Percentiles rank a stretch among this genome's conserved stretches.
Conservation (phyloP, 2,329 filamentous ascomycete species). For the Penicillium fuscoglaucum region DNA sequence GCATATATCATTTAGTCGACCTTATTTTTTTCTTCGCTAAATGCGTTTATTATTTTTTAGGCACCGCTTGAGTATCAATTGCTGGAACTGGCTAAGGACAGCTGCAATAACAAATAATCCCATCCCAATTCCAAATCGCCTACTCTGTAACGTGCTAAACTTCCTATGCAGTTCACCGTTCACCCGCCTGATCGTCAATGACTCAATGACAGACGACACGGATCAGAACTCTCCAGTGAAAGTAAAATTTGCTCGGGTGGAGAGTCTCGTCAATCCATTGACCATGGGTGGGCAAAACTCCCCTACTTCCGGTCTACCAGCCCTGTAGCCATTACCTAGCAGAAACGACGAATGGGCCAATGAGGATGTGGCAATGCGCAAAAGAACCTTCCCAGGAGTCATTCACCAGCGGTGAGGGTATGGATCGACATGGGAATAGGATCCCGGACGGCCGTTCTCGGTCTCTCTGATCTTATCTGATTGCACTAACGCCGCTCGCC, state of each 20-base stretch:
- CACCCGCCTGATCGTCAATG: conserved; percentile 5
- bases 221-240: conserved; percentile 1
- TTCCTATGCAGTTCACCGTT: background rate
- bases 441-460: conserved; percentile 15
- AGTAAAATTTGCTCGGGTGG: conserved; percentile 10
- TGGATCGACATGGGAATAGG: conserved; percentile 19
- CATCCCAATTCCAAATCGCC: background rate
- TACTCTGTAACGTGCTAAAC: background rate
- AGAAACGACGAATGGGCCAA: conserved; percentile 21
- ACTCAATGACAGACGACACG: background rate
- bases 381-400: conserved; percentile 10
- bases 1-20: background rate
- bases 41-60: background rate
- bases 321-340: conserved; percentile 22
- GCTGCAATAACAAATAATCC: background rate
- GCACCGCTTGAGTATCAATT: background rate
- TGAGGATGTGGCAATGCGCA: conserved; percentile 2
- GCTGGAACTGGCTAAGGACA: background rate
- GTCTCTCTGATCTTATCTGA: conserved; percentile 28
- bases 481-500: conserved; percentile 19
- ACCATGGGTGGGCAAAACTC: conserved; percentile 14
- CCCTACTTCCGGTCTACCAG: conserved; percentile 9
- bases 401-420: conserved; percentile 17
- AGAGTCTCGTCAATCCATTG: conserved; percentile 17
- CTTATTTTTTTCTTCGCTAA: conserved; percentile 5